Conservation (phyloP, 306 rosid genomes). For the Vigna unguiculata region DNA sequence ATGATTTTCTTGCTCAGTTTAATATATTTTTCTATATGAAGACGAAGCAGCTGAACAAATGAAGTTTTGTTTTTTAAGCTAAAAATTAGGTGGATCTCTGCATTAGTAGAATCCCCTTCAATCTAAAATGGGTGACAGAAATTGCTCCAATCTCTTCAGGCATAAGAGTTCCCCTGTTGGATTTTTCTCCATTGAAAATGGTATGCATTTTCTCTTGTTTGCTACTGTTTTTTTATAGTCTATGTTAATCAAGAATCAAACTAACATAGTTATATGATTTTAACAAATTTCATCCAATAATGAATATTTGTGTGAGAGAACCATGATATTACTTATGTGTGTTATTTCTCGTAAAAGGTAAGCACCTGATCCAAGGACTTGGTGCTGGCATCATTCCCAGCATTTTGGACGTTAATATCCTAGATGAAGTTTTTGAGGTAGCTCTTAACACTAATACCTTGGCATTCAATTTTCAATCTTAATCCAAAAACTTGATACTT, state of each 20-base stretch:
- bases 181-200: slow-evolving; percentile 66
- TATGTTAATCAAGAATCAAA: too few species aligned
- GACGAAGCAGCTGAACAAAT: too few species aligned
- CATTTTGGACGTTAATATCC: slow-evolving; percentile 61
- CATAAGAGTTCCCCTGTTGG: slow-evolving; percentile 79
- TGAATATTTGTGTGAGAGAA: too few species aligned
- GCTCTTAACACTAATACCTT: slow-evolving; percentile 34
- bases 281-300: too few species aligned
- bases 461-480: too few species aligned
- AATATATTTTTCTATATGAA: too few species aligned
- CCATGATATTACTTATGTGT: too few species aligned
- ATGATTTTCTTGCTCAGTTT: too few species aligned
- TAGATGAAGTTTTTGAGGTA: slow-evolving; percentile 78
- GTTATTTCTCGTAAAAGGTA: slow-evolving; percentile 69
- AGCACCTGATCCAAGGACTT: slow-evolving; percentile 79
- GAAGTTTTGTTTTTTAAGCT: too few species aligned
- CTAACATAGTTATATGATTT: too few species aligned
- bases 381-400: slow-evolving; percentile 70
- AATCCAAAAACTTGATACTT: too few species aligned
- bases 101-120: slow-evolving; percentile 45
- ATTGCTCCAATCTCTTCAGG: slow-evolving; percentile 60
- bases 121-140: slow-evolving; percentile 52
- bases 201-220: slow-evolving; percentile 49
- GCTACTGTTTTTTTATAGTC: not conserved
- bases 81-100: too few species aligned